Conservation (phyloP, 2,329 filamentous ascomycete genomes). For the Fusarium nurragi region DNA sequence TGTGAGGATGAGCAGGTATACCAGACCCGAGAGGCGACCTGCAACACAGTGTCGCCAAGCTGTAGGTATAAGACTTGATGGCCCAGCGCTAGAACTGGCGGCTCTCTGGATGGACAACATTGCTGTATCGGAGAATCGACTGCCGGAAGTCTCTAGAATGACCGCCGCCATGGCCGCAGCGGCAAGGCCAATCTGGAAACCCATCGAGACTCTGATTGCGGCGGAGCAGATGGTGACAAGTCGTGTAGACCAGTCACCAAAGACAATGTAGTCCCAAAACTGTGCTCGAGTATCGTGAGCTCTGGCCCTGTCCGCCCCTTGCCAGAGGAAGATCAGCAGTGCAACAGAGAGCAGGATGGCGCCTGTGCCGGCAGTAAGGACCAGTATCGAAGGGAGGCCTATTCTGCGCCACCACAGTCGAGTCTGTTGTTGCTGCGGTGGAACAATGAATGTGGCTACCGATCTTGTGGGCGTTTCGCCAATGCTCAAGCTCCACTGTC, state of each 20-base stretch:
- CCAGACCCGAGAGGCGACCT: neutral
- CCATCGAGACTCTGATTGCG: constrained; percentile 8
- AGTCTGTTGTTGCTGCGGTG: neutral
- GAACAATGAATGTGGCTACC: neutral
- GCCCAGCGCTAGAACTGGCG: constrained; percentile 4
- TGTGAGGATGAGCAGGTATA: neutral
- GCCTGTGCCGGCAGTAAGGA: constrained; percentile 1
- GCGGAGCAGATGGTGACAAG: constrained; percentile 27
- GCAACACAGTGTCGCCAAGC: neutral
- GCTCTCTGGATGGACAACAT: constrained; percentile 17
- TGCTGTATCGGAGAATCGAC: neutral
- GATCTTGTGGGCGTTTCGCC: neutral
- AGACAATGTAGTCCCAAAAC: constrained; percentile 13
- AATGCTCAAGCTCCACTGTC: neutral
- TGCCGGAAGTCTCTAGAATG: constrained; percentile 17
- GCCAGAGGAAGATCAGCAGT: constrained; percentile 16
- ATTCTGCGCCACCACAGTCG: constrained; percentile 18
- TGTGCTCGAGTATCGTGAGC: neutral
- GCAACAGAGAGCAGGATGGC: constrained; percentile 7
- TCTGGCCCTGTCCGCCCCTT: constrained; percentile 4
- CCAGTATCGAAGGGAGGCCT: neutral
- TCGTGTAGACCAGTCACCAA: constrained; percentile 12
- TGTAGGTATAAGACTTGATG: constrained; percentile 8
- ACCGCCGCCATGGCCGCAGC: constrained; percentile 18
- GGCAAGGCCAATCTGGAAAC: constrained; percentile 13